phyloP scores from a whole-genome alignment of 352 stramenopile genomes.

The Pythium monospermum region DNA sequence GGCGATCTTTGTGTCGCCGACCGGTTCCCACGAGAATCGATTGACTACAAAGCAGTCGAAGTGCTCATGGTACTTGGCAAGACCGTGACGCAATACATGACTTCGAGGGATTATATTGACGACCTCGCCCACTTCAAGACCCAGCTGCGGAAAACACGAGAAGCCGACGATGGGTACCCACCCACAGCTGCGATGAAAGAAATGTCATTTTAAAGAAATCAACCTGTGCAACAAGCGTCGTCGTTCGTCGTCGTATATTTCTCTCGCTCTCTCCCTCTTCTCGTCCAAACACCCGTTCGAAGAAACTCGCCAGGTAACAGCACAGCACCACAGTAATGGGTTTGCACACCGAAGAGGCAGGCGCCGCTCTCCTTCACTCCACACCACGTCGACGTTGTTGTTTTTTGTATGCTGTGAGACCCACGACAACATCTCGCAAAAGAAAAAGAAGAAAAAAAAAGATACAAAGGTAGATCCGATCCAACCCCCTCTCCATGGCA shows the following conservation, averaged over 20 bases:
- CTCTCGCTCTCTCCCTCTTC: not conserved
- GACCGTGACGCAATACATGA: constrained; percentile 88
- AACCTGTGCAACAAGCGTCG: not conserved
- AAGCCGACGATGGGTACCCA: constrained; percentile 13
- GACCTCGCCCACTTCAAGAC: constrained; percentile 70
- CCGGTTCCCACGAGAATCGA: constrained; percentile 66
- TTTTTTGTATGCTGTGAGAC: too few species aligned
- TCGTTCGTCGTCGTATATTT: not conserved
- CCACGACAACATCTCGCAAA: too few species aligned
- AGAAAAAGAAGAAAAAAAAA: too few species aligned
- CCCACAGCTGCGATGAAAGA: constrained; percentile 42
- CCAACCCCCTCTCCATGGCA: too few species aligned
- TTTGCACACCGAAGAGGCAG: too few species aligned
- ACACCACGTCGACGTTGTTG: too few species aligned
- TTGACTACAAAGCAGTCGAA: constrained; percentile 82
- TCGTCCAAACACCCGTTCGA: too few species aligned
- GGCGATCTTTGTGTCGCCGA: constrained; percentile 84
- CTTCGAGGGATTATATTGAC: constrained; percentile 72
- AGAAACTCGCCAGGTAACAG: too few species aligned
- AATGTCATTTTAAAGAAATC: constrained; percentile 68
- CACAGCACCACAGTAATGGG: too few species aligned
- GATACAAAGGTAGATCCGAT: too few species aligned
- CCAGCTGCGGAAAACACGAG: constrained; percentile 20
- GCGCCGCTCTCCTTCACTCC: too few species aligned
- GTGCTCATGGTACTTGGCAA: constrained; percentile 84